Evolutionary conservation across 169 alveolate genomes (phyloP).

Genomic region (Plasmodium reichenowi): DNA sequence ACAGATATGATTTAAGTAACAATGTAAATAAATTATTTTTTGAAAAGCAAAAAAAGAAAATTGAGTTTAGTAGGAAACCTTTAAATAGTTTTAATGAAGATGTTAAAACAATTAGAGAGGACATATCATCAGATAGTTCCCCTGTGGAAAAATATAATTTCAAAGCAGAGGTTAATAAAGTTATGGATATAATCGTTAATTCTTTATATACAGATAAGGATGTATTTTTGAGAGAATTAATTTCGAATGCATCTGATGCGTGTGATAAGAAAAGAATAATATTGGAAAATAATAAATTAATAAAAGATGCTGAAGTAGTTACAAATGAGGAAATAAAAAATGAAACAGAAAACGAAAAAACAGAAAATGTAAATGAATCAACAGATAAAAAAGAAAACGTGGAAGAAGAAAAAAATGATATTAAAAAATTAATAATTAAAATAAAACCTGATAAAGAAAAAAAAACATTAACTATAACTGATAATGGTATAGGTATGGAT

Average conservation of each 20-base stretch:
- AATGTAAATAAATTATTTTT: slow-evolving; percentile 67
- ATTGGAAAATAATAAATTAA: slow-evolving; percentile 93
- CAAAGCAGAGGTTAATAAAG: slow-evolving; percentile 98
- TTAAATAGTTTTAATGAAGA: slow-evolving; percentile 25
- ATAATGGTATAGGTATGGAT: slow-evolving; percentile 99
- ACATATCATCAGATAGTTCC: slow-evolving; percentile 76
- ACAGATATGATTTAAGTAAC: slow-evolving; percentile 15
- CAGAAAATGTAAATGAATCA: neutral
- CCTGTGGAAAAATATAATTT: slow-evolving; percentile 92
- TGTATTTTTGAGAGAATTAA: slow-evolving; percentile 97
- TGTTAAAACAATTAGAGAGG: slow-evolving; percentile 41
- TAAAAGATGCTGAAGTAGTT: slow-evolving; percentile 88
- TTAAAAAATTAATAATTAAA: slow-evolving; percentile 92
- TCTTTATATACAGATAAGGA: slow-evolving; percentile 98
- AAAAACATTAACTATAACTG: slow-evolving; percentile 96
- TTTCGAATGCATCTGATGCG: slow-evolving; percentile 99
- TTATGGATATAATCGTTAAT: slow-evolving; percentile 99
- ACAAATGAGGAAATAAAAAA: neutral
- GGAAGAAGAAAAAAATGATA: slow-evolving; percentile 18
- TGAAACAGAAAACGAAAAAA: neutral
- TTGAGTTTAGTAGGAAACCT: slow-evolving; percentile 7
- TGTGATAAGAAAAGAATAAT: slow-evolving; percentile 97
- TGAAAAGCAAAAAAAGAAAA: slow-evolving; percentile 8
- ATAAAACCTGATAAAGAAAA: slow-evolving; percentile 95
- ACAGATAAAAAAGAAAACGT: slow-evolving; percentile 1